Evolutionary conservation across 2,329 filamentous ascomycete species (phyloP), one percentile per base, ranked within the genome.

Genomic region (Aureobasidium melanogenum): DNA sequence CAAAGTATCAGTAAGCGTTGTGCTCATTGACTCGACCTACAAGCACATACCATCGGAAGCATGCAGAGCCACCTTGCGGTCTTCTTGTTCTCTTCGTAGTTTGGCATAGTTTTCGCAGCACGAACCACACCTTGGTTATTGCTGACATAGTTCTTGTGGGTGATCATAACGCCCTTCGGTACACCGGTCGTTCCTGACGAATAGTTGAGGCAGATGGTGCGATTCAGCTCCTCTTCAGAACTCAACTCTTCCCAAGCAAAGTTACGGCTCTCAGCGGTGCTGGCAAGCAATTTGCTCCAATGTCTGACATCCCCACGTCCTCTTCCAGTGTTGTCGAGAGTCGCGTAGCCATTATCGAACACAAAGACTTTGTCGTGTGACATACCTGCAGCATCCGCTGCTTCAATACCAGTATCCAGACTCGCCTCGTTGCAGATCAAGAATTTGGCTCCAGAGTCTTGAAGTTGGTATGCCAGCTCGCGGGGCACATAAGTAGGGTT

Each of bases 121-220:
- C 78, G 75, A n/a, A 80, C 76, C 17, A 84, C 82, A 63, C 88
- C 84, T 15, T 77, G 67, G 65, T 84, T 82, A 69, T 93, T 93
- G 64, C 88, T 81, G 46, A 91, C 82, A 68, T 90, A 89, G 66
- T 90, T 88, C 63, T 79, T 77, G 73, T 95, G 90, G n/a, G 85
- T 84, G 65, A 94, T 88, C 73, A 88, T 85, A 15, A 94, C 90
- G 12, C 91, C 91, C 71, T 62, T 62, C 12, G 61, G 61, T 5
- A 91, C 80, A 7, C 91, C 90, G 0, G 91, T 95, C 1, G 88
- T 92, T 12, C 89, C 85, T 32, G 83, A 87, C 65, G 84, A 88
- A 74, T 93, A 95, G 73, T 95, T 94, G 64, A 95, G 81, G 26
- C 84, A 86, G 66, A 87, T 84, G 1, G 83, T 82, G 5, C 80